phyloP scores from a whole-genome alignment of 768 basidiomycete genomes.

The Pleurotus giganteus region DNA sequence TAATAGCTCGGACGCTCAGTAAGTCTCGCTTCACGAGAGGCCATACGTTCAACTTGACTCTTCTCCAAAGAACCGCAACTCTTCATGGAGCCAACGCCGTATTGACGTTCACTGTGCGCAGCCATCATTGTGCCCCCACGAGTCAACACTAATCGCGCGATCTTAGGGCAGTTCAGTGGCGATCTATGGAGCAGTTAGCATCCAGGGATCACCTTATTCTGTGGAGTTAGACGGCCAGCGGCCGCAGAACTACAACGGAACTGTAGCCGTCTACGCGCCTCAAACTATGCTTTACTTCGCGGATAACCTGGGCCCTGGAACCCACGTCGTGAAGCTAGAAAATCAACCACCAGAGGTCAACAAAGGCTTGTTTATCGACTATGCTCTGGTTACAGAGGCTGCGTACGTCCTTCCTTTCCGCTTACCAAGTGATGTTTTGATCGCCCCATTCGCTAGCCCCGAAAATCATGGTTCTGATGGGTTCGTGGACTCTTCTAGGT shows the following conservation, averaged over 20 bases:
- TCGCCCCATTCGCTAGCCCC: too few relatives aligned
- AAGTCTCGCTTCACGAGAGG: not conserved
- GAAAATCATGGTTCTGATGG: not conserved
- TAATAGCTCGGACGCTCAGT: constrained; percentile 6
- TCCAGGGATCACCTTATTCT: not conserved
- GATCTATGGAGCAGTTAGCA: constrained; percentile 7
- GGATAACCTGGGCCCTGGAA: constrained; percentile 9
- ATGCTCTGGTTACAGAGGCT: constrained; percentile 4
- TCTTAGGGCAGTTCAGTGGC: constrained; percentile 3
- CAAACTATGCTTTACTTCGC: constrained; percentile 6
- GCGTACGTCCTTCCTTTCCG: not conserved
- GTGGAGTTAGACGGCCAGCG: constrained; percentile 5
- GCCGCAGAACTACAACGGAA: not conserved
- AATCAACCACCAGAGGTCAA: not conserved
- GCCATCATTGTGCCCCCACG: not conserved
- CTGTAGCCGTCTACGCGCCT: not conserved
- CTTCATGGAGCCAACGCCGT: not conserved
- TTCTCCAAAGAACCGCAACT: not conserved
- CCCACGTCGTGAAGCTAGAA: not conserved
- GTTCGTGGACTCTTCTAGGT: not conserved
- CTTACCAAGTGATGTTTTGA: too few relatives aligned
- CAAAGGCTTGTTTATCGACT: constrained; percentile 7
- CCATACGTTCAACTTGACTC: not conserved
- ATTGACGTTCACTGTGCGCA: constrained; percentile 8
- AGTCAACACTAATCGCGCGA: not conserved